Evolutionary conservation across 2,329 filamentous ascomycete genomes (phyloP).

Genomic region (Paraconiothyrium brasiliense): DNA sequence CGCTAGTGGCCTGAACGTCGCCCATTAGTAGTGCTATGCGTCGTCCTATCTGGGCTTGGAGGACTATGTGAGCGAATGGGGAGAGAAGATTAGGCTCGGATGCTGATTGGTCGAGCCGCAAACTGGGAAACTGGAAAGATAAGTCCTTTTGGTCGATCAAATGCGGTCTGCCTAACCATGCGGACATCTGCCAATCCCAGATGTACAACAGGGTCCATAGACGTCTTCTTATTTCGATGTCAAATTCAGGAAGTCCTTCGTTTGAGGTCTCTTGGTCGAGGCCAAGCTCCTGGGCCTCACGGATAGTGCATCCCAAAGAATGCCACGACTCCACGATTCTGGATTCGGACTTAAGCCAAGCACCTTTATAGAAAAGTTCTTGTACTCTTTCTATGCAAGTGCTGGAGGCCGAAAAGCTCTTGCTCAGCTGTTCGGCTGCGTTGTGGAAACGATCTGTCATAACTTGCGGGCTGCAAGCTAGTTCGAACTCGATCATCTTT

Average conservation of each 20-base stretch:
- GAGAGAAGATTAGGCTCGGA: slow-evolving; percentile 51
- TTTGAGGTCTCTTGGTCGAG: slow-evolving; percentile 53
- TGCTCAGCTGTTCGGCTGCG: slow-evolving; percentile 56
- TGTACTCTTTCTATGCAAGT: slow-evolving; percentile 59
- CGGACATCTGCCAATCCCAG: slow-evolving; percentile 61
- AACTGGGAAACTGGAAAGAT: slow-evolving; percentile 52
- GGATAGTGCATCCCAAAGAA: slow-evolving; percentile 54
- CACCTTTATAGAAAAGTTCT: slow-evolving; percentile 59
- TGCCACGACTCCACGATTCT: slow-evolving; percentile 62
- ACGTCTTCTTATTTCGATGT: slow-evolving; percentile 58
- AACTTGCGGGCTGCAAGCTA: slow-evolving; percentile 51
- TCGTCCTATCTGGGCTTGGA: slow-evolving; percentile 52
- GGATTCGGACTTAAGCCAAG: slow-evolving; percentile 60
- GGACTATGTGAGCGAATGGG: slow-evolving; percentile 55
- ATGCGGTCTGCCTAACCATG: slow-evolving; percentile 55
- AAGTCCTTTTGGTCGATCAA: slow-evolving; percentile 55
- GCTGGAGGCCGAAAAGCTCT: slow-evolving; percentile 54
- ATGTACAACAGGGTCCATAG: slow-evolving; percentile 58
- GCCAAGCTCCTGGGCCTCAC: slow-evolving; percentile 60
- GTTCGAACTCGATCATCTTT: slow-evolving; percentile 56
- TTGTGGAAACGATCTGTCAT: slow-evolving; percentile 55
- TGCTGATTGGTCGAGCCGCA: slow-evolving; percentile 50
- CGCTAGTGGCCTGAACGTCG: slow-evolving; percentile 26
- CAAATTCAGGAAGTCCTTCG: slow-evolving; percentile 54
- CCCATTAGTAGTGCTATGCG: slow-evolving; percentile 38